These are phyloP conservation scores for Cyclotella choctawhatcheeana DNA, from an alignment of 108 stramenopile species.

Conservation along the genomic window DNA sequence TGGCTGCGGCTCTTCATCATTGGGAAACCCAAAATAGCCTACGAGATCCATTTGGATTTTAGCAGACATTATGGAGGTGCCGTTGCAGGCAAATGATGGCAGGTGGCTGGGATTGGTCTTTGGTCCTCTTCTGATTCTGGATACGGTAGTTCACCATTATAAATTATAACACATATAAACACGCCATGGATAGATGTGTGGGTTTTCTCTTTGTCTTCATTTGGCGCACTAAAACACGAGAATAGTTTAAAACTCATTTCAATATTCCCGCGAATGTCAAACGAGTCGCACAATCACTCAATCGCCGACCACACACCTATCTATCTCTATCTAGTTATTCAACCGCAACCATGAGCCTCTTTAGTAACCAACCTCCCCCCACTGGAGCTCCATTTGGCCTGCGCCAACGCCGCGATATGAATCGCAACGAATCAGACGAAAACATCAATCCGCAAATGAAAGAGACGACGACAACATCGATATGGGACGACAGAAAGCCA, in stretches of 20 bases:
- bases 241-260: no score
- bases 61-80: not conserved
- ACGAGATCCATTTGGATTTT: constrained; percentile 11
- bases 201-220: not conserved
- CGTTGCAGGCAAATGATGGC: not conserved
- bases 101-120: not conserved
- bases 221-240: not conserved
- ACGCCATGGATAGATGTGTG: not conserved
- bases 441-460: constrained; percentile 10
- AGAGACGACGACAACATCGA: constrained; percentile 2
- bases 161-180: not conserved
- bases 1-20: not conserved
- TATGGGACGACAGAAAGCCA: not conserved
- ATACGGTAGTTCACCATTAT: not conserved
- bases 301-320: no score
- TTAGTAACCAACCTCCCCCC: constrained; percentile 2
- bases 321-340: not conserved
- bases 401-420: constrained; percentile 7
- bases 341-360: not conserved
- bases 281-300: not conserved
- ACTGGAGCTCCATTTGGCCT: constrained; percentile 10
- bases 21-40: constrained; percentile 10
- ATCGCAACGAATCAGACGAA: constrained; percentile 1
- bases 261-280: not conserved
- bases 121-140: not conserved